phyloP scores from a whole-genome alignment of 345 rosid genomes.

The Citrus cavaleriei region DNA sequence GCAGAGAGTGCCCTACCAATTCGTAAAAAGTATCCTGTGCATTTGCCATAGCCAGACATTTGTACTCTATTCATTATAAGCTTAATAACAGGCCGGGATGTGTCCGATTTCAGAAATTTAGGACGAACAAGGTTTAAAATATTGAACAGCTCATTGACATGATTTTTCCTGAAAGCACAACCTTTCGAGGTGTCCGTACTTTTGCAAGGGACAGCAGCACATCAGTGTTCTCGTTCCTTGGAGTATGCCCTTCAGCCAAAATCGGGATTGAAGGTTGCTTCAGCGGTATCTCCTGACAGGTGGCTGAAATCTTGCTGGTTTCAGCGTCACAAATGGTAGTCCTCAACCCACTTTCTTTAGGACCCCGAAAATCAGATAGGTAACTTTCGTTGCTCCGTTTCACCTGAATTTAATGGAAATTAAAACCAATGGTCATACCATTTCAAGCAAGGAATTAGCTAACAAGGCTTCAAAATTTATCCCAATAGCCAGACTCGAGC shows the following conservation, averaged over 20 bases:
- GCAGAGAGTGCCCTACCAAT: slow-evolving; percentile 65
- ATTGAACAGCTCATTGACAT: slow-evolving; percentile 80
- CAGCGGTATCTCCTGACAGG: slow-evolving; percentile 64
- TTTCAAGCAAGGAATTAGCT: slow-evolving; percentile 5
- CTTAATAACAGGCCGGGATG: slow-evolving; percentile 38
- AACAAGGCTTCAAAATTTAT: slow-evolving; percentile 6
- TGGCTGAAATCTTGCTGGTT: slow-evolving; percentile 19
- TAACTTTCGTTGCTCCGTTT: slow-evolving; percentile 59
- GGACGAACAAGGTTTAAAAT: slow-evolving; percentile 85
- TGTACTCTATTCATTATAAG: slow-evolving; percentile 65
- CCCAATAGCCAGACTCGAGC: not conserved
- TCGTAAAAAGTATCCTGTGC: slow-evolving; percentile 49
- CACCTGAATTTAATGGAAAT: slow-evolving; percentile 33
- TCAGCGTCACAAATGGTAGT: slow-evolving; percentile 59
- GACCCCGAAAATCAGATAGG: slow-evolving; percentile 35
- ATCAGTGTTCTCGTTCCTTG: slow-evolving; percentile 74
- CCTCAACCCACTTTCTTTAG: slow-evolving; percentile 60
- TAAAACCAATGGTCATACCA: not conserved
- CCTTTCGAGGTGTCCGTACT: slow-evolving; percentile 73
- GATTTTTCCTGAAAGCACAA: slow-evolving; percentile 83
- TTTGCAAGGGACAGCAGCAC: slow-evolving; percentile 67
- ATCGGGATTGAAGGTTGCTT: slow-evolving; percentile 68
- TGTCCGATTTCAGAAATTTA: slow-evolving; percentile 57
- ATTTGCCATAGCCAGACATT: slow-evolving; percentile 38
- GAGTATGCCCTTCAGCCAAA: slow-evolving; percentile 86